These are phyloP conservation scores for Cyclotella atomus DNA, from an alignment of 108 stramenopile genomes.

Conservation along the genomic window DNA sequence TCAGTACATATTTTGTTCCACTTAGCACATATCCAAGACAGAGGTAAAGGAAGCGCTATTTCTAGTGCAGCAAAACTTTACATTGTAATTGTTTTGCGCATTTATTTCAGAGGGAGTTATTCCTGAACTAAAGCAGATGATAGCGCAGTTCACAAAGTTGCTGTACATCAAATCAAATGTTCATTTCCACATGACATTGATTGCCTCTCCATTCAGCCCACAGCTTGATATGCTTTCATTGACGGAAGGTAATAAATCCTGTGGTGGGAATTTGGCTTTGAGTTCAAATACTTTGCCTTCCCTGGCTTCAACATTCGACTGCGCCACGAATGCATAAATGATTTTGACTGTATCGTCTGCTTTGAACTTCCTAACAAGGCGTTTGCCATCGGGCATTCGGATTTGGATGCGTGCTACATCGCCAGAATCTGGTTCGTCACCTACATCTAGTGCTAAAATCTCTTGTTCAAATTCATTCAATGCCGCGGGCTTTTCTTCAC, in stretches of 20 bases:
- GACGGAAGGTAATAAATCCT: slow-evolving; percentile 66
- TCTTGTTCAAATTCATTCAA: slow-evolving; percentile 45
- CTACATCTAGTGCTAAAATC: slow-evolving; percentile 55
- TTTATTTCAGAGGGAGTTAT: no score
- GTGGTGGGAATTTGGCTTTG: slow-evolving; percentile 85
- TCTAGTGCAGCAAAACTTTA: no score
- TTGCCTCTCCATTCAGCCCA: slow-evolving; percentile 69
- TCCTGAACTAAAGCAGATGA: no score
- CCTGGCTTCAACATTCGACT: slow-evolving; percentile 62
- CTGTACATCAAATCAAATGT: no score
- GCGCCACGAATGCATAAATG: slow-evolving; percentile 77
- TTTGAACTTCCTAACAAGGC: slow-evolving; percentile 74
- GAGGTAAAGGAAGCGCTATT: no score
- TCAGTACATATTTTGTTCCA: no score
- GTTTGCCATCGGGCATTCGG: slow-evolving; percentile 86
- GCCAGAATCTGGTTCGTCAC: slow-evolving; percentile 58
- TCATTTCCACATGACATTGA: slow-evolving; percentile 77
- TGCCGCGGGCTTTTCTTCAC: slow-evolving; percentile 39
- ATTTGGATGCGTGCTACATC: slow-evolving; percentile 71
- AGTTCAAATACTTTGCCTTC: slow-evolving; percentile 70
- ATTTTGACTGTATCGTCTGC: slow-evolving; percentile 54
- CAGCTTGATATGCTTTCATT: slow-evolving; percentile 69
- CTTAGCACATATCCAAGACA: no score
- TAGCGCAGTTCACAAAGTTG: no score
- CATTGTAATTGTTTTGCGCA: no score